These are phyloP conservation scores for Hortaea sp. DNA, from an alignment of 2,329 filamentous ascomycete species.

Conservation along the genomic window DNA sequence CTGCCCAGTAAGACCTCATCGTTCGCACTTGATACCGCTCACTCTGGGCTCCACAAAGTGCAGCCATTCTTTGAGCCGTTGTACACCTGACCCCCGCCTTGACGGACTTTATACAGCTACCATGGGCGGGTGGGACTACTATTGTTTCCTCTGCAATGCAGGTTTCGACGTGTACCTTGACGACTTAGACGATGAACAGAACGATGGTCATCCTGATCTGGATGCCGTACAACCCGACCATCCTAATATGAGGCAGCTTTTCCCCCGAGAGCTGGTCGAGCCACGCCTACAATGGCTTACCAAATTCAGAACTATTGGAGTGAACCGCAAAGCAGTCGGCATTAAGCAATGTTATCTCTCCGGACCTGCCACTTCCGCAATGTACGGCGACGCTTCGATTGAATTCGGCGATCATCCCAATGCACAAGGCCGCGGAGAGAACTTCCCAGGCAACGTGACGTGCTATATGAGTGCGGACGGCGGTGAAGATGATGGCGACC, in stretches of 20 bases:
- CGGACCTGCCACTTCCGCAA: neutral
- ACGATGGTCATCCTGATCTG: neutral
- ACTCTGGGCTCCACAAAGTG: too few relatives aligned
- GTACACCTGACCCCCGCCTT: too few relatives aligned
- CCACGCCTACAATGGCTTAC: slow-evolving; percentile 1
- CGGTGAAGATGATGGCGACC: neutral
- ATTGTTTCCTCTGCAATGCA: neutral
- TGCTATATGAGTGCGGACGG: neutral
- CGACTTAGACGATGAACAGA: neutral
- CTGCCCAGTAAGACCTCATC: too few relatives aligned
- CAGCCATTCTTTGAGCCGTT: too few relatives aligned
- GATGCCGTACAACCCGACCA: neutral
- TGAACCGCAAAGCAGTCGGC: neutral
- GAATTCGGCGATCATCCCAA: neutral
- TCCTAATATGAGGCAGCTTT: neutral
- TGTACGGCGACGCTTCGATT: neutral
- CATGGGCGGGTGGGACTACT: neutral
- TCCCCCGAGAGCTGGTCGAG: neutral
- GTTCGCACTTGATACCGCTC: too few relatives aligned
- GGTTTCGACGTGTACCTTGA: neutral
- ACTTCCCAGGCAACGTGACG: neutral
- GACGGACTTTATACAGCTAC: too few relatives aligned
- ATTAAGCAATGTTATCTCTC: slow-evolving; percentile 1
- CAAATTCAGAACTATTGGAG: neutral
- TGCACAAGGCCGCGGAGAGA: neutral